Conservation (phyloP, 2,329 filamentous ascomycete species). For the Byssothecium circinans region DNA sequence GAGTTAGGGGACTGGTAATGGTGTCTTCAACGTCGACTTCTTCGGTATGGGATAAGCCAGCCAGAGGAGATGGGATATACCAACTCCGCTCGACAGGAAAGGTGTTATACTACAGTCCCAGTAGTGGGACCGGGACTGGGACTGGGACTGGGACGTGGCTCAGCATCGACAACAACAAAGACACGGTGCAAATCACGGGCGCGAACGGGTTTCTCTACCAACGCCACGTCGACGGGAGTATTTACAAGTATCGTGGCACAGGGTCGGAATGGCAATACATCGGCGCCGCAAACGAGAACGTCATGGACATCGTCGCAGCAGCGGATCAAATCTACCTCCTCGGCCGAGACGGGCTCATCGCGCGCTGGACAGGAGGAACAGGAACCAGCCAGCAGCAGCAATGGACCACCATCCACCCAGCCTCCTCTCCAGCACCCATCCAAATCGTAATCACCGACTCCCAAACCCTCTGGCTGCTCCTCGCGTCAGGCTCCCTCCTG, state of each 20-base stretch:
- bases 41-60: conserved; percentile 5
- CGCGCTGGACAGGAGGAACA: conserved; percentile 26
- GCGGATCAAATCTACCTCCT: conserved; percentile 30
- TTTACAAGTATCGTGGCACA: conserved; percentile 23
- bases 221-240: conserved; percentile 30
- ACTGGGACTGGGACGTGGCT: conserved; percentile 25
- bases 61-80: conserved; percentile 27
- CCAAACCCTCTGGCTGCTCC: conserved; percentile 30
- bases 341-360: conserved; percentile 33
- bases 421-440: conserved; percentile 12
- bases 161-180: conserved; percentile 26
- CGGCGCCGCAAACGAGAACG: conserved; percentile 21
- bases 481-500: conserved; percentile 28
- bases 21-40: no score
- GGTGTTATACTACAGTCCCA: conserved; percentile 22
- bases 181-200: conserved; percentile 32
- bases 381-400: no score
- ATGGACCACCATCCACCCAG: conserved; percentile 29
- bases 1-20: no score
- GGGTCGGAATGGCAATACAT: conserved; percentile 26
- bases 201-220: conserved; percentile 27
- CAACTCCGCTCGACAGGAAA: conserved; percentile 30
- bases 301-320: conserved; percentile 31
- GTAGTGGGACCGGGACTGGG: no score
- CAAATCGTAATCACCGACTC: conserved; percentile 31